Evolutionary conservation across 495 filamentous ascomycete species (phyloP).

Genomic region (Symbiotaphrina buchneri): DNA sequence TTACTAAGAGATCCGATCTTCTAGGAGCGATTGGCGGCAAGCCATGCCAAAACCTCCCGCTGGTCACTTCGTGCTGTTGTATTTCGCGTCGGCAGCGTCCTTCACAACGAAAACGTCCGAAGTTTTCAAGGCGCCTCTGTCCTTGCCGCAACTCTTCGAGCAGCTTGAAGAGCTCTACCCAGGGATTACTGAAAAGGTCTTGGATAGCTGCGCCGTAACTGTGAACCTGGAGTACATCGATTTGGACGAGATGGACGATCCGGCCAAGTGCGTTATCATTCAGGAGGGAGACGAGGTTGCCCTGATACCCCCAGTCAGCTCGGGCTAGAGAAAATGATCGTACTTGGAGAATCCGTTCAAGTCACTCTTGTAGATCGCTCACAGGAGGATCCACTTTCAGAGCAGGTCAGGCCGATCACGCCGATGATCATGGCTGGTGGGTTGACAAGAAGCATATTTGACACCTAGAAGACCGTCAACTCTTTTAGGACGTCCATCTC

Average conservation of each 20-base stretch:
- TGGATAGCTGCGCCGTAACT: constrained; percentile 61
- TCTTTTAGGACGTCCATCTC: too few species aligned
- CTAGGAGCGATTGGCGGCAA: constrained; percentile 9
- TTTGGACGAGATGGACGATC: constrained; percentile 20
- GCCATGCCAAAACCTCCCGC: constrained; percentile 17
- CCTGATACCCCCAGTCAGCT: constrained; percentile 93
- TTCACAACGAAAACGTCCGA: constrained; percentile 55
- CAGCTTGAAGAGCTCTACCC: constrained; percentile 56
- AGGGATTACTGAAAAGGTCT: constrained; percentile 52
- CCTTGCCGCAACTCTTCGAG: constrained; percentile 38
- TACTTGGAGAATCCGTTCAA: too few species aligned
- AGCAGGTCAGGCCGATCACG: too few species aligned
- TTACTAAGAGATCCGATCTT: constrained; percentile 5
- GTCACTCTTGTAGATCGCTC: too few species aligned
- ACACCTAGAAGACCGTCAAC: too few species aligned
- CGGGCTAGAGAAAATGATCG: too few species aligned
- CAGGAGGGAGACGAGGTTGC: constrained; percentile 72
- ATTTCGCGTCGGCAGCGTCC: constrained; percentile 62
- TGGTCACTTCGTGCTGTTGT: constrained; percentile 56
- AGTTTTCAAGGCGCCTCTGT: constrained; percentile 46
- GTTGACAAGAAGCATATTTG: too few species aligned
- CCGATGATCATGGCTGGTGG: too few species aligned
- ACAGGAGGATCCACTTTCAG: too few species aligned
- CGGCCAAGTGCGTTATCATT: constrained; percentile 23
- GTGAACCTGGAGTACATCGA: constrained; percentile 81